phyloP scores from a whole-genome alignment of 2,329 filamentous ascomycete species.

The Fusarium subglutinans region DNA sequence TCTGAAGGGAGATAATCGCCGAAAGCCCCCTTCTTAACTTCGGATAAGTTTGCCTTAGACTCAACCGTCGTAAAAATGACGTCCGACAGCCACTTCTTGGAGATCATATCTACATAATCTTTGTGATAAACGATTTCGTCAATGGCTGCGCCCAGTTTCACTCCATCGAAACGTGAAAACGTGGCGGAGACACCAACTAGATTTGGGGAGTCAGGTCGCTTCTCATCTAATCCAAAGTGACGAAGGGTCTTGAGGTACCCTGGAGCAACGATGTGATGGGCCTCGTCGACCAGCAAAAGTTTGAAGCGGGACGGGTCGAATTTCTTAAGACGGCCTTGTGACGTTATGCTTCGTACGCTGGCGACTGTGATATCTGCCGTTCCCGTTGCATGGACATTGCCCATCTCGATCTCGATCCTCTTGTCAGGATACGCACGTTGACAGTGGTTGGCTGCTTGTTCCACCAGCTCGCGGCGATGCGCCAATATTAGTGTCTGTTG shows the following conservation, averaged over 20 bases:
- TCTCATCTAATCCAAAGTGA: constrained; percentile 77
- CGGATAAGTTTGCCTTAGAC: constrained; percentile 81
- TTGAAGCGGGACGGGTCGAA: constrained; percentile 86
- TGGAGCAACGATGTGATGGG: constrained; percentile 91
- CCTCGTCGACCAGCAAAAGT: constrained; percentile 92
- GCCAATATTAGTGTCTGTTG: constrained; percentile 90
- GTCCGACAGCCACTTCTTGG: constrained; percentile 89
- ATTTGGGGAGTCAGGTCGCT: constrained; percentile 59
- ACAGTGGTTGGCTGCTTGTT: constrained; percentile 92
- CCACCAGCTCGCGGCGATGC: constrained; percentile 90
- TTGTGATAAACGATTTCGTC: constrained; percentile 98
- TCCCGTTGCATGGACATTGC: constrained; percentile 77
- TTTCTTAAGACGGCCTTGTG: constrained; percentile 79
- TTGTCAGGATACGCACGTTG: constrained; percentile 80
- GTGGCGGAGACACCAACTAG: constrained; percentile 92
- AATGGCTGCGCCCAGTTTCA: constrained; percentile 83
- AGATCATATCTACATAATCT: constrained; percentile 73
- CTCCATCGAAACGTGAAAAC: constrained; percentile 80
- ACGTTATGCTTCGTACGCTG: constrained; percentile 85
- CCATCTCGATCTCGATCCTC: constrained; percentile 92
- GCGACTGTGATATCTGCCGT: constrained; percentile 92
- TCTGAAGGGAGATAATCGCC: constrained; percentile 84
- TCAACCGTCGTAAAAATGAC: constrained; percentile 95
- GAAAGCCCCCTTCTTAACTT: constrained; percentile 65
- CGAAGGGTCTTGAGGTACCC: constrained; percentile 78